Conservation (phyloP, 192 early-diverging fungal genomes). For the Umbelopsis ramanniana region DNA sequence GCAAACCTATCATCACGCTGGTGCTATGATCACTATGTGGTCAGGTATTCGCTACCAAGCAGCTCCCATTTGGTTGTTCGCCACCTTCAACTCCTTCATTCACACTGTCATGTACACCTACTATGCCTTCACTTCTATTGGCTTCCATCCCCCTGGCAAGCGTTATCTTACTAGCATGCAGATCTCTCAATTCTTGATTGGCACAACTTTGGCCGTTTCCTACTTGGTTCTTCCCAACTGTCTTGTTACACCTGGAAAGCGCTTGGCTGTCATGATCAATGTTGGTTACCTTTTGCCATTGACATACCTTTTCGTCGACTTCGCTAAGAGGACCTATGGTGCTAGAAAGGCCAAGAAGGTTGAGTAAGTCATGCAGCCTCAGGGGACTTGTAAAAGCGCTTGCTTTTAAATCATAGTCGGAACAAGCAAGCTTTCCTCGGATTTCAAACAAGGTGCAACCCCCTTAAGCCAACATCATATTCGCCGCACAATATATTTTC, state of each 20-base stretch:
- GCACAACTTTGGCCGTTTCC: slow-evolving; percentile 62
- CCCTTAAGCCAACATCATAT: not conserved
- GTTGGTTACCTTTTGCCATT: slow-evolving; percentile 75
- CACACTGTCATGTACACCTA: slow-evolving; percentile 89
- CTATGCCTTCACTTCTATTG: slow-evolving; percentile 78
- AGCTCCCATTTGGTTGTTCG: slow-evolving; percentile 83
- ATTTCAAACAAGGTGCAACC: not conserved
- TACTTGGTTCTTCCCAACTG: slow-evolving; percentile 72
- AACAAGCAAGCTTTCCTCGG: too few relatives aligned
- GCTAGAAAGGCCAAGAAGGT: slow-evolving; percentile 46
- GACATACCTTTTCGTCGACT: slow-evolving; percentile 79
- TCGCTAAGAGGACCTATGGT: slow-evolving; percentile 74
- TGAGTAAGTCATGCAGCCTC: slow-evolving; percentile 15
- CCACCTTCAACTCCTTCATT: slow-evolving; percentile 84
- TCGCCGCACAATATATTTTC: not conserved
- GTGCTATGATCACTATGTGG: slow-evolving; percentile 85
- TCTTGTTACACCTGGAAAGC: slow-evolving; percentile 51
- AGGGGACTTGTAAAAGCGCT: not conserved
- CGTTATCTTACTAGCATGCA: slow-evolving; percentile 80
- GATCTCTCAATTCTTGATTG: slow-evolving; percentile 85
- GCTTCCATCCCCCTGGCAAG: slow-evolving; percentile 79
- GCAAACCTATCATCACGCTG: slow-evolving; percentile 88
- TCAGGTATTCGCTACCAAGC: slow-evolving; percentile 69
- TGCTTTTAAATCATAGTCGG: too few relatives aligned
- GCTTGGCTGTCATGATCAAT: slow-evolving; percentile 64